Conservation (phyloP, 2,329 filamentous ascomycete species). For the Paraphoma chrysanthemicola region DNA sequence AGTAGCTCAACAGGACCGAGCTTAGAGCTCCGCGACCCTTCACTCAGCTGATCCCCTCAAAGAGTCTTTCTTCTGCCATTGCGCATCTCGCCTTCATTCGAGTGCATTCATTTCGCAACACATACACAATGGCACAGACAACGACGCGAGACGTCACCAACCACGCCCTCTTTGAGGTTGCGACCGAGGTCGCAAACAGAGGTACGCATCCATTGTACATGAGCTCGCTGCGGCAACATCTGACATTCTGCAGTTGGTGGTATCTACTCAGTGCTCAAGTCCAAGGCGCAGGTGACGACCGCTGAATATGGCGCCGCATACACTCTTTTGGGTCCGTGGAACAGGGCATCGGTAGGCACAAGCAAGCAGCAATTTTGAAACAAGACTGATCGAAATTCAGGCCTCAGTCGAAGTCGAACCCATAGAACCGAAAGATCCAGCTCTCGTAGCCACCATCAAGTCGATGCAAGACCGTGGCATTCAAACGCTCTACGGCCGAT, state of each 20-base stretch:
- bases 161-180: slow-evolving; percentile 94
- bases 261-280: slow-evolving; percentile 99
- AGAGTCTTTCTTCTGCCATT: slow-evolving; percentile 17
- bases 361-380: slow-evolving; percentile 2
- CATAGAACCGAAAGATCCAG: slow-evolving; percentile 81
- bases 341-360: slow-evolving; percentile 79
- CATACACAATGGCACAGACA: slow-evolving; percentile 33
- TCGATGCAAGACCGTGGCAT: slow-evolving; percentile 94
- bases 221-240: slow-evolving; percentile 7
- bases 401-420: slow-evolving; percentile 98
- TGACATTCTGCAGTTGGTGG: slow-evolving; percentile 75
- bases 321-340: slow-evolving; percentile 92
- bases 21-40: slow-evolving; percentile 25
- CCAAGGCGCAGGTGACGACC: slow-evolving; percentile 95
- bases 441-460: slow-evolving; percentile 81
- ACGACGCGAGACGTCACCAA: slow-evolving; percentile 78
- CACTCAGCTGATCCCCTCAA: slow-evolving; percentile 18
- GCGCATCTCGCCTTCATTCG: slow-evolving; percentile 6
- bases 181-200: slow-evolving; percentile 96
- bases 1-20: slow-evolving; percentile 34
- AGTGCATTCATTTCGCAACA: slow-evolving; percentile 7
- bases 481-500: slow-evolving; percentile 88
- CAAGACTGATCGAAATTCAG: slow-evolving; percentile 55
- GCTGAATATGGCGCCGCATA: slow-evolving; percentile 98
- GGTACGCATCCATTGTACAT: slow-evolving; percentile 60